These are phyloP conservation scores for Emmonsia crescens DNA, from an alignment of 2,329 filamentous ascomycete genomes.

Conservation along the genomic window DNA sequence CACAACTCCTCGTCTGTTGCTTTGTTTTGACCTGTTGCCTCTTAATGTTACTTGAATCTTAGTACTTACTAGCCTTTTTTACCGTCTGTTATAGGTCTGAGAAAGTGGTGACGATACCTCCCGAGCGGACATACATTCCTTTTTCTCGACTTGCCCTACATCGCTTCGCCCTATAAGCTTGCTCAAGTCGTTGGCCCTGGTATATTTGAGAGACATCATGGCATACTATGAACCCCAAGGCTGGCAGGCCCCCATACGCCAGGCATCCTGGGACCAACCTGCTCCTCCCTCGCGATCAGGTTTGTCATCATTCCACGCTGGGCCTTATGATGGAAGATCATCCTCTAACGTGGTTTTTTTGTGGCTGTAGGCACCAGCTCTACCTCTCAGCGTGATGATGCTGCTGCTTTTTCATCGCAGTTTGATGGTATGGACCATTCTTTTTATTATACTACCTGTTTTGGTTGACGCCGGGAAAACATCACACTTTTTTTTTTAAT, in stretches of 20 bases:
- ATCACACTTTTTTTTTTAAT: background rate
- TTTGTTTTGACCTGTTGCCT: background rate
- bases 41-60: slow-evolving; percentile 15
- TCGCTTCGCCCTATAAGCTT: background rate
- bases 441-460: too few species aligned
- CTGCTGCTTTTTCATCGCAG: slow-evolving; percentile 70
- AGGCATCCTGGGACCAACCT: slow-evolving; percentile 62
- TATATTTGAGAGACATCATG: slow-evolving; percentile 34
- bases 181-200: background rate
- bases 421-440: slow-evolving; percentile 61
- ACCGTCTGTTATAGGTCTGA: background rate
- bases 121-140: background rate
- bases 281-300: slow-evolving; percentile 61
- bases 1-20: background rate
- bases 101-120: background rate
- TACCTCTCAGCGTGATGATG: slow-evolving; percentile 62
- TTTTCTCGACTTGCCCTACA: background rate
- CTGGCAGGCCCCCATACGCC: slow-evolving; percentile 53
- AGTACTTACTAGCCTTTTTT: background rate
- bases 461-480: background rate
- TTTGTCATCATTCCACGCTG: slow-evolving; percentile 29
- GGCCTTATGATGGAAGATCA: slow-evolving; percentile 1
- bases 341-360: slow-evolving; percentile 4
- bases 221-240: slow-evolving; percentile 59
- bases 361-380: slow-evolving; percentile 56